These are phyloP conservation scores for Plectosphaerella plurivora DNA, from an alignment of 2,329 filamentous ascomycete genomes.

Conservation along the genomic window DNA sequence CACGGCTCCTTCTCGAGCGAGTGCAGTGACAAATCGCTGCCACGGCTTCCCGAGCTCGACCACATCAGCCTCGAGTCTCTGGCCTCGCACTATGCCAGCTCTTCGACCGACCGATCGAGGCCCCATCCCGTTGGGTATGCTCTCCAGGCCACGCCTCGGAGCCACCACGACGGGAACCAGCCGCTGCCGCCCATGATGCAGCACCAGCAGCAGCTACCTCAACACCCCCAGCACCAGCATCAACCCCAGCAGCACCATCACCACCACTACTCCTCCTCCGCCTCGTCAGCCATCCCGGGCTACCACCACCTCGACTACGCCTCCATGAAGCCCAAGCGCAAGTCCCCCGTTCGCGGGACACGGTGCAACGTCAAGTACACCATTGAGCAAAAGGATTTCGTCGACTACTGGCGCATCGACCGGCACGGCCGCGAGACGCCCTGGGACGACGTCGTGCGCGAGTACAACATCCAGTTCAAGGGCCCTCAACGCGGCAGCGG, in stretches of 20 bases:
- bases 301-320: neutral
- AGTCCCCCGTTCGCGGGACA: slow-evolving; percentile 7
- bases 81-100: slow-evolving; percentile 3
- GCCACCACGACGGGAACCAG: slow-evolving; percentile 1
- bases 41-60: slow-evolving; percentile 11
- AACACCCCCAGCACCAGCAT: neutral
- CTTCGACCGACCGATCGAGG: neutral
- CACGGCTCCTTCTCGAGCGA: neutral
- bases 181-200: neutral
- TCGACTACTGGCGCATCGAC: slow-evolving; percentile 14
- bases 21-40: slow-evolving; percentile 6
- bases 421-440: slow-evolving; percentile 12
- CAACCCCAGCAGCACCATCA: neutral
- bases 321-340: slow-evolving; percentile 5
- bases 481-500: slow-evolving; percentile 12
- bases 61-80: slow-evolving; percentile 8
- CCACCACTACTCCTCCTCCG: neutral
- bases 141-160: slow-evolving; percentile 7
- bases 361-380: slow-evolving; percentile 15
- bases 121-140: slow-evolving; percentile 7
- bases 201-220: neutral
- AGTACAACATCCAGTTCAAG: slow-evolving; percentile 12
- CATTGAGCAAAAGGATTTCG: slow-evolving; percentile 14
- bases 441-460: slow-evolving; percentile 14
- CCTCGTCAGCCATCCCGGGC: neutral